A percentile compares a stretch with the other conserved stretches of the same genome.
Conservation (phyloP, 1,284 basidiomycete genomes). For the Flammula alnicola region DNA sequence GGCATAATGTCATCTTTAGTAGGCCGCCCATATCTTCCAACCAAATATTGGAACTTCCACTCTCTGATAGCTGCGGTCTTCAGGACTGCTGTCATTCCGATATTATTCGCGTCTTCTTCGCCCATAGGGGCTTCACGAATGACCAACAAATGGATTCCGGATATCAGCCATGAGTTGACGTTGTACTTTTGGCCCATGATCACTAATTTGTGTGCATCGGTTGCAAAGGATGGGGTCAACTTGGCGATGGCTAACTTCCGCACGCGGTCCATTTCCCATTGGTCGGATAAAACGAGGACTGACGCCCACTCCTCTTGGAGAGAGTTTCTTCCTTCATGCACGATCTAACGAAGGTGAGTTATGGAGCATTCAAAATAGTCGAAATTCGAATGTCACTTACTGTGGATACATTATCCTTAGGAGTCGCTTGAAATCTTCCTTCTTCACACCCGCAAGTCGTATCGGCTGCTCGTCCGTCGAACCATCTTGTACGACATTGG, state of each 20-base stretch:
- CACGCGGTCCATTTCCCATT: constrained; percentile 27
- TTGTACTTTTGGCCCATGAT: constrained; percentile 23
- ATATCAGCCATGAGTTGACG: constrained; percentile 28
- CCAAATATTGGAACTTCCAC: constrained; percentile 9
- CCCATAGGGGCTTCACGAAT: constrained; percentile 24
- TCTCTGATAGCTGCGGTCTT: constrained; percentile 30
- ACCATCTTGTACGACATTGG: background rate
- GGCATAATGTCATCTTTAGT: too few species aligned
- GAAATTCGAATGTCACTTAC: background rate
- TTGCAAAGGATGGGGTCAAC: constrained; percentile 16
- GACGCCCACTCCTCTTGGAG: constrained; percentile 25
- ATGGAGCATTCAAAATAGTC: too few species aligned
- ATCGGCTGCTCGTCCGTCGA: constrained; percentile 11
- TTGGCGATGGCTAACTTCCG: constrained; percentile 24
- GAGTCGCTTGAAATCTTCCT: constrained; percentile 16
- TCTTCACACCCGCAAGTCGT: constrained; percentile 11
- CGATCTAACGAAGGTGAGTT: constrained; percentile 2
- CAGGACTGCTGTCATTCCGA: constrained; percentile 26
- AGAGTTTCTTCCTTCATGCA: constrained; percentile 3
- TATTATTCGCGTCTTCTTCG: constrained; percentile 21
- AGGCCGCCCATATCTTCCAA: too few species aligned
- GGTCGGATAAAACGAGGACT: constrained; percentile 27
- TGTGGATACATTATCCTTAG: constrained; percentile 13
- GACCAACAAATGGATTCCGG: constrained; percentile 24
- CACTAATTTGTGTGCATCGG: constrained; percentile 22